Evolutionary conservation across 2,329 filamentous ascomycete genomes (phyloP).

Genomic region (Trichophyton mentagrophytes): DNA sequence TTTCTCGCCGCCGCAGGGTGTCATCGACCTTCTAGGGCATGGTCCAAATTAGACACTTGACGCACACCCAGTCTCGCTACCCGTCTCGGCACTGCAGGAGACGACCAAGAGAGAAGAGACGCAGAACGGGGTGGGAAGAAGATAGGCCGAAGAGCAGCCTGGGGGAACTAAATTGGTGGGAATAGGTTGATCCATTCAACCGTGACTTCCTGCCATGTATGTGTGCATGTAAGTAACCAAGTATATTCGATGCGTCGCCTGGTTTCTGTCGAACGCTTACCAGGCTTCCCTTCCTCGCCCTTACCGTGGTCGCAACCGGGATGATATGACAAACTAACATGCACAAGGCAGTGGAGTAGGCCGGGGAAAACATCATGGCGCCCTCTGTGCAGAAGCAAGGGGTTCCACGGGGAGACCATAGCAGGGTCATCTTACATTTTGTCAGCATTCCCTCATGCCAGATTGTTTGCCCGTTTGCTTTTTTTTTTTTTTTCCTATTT

Average conservation of each 20-base stretch:
- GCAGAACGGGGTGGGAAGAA: background rate
- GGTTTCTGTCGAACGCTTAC: background rate
- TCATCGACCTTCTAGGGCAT: background rate
- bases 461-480: background rate
- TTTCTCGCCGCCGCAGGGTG: background rate
- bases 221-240: background rate
- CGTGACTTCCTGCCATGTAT: background rate
- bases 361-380: slow-evolving; percentile 34
- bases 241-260: background rate
- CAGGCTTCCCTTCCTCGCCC: background rate
- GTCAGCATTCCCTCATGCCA: slow-evolving; percentile 36
- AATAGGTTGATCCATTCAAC: background rate
- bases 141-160: background rate
- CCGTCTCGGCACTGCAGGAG: background rate
- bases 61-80: background rate
- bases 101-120: background rate
- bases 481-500: background rate
- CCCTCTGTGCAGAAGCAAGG: slow-evolving; percentile 19
- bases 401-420: slow-evolving; percentile 8
- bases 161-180: background rate
- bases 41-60: background rate
- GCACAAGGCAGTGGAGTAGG: background rate
- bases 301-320: background rate
- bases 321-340: background rate
- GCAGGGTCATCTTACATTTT: slow-evolving; percentile 68